These are phyloP conservation scores for Xylariaceae sp. DNA, from an alignment of 2,329 filamentous ascomycete genomes.

Conservation along the genomic window DNA sequence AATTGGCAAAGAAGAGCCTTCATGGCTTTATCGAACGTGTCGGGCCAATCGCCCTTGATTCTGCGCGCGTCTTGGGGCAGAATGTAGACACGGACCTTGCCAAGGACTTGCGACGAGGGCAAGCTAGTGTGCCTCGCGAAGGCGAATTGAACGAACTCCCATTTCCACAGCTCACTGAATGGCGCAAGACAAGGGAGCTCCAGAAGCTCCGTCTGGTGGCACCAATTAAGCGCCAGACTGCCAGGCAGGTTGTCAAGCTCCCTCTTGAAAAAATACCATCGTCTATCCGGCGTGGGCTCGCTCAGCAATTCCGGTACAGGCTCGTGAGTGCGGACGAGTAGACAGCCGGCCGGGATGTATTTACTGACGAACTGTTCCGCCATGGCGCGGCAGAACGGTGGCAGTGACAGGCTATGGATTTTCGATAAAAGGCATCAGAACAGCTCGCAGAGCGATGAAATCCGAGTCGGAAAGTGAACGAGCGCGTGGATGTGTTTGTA, in stretches of 20 bases:
- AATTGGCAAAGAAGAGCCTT: slow-evolving; percentile 46
- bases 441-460: not conserved
- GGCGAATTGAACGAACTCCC: slow-evolving; percentile 42
- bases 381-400: slow-evolving; percentile 13
- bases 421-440: not conserved
- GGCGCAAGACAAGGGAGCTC: slow-evolving; percentile 22
- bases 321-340: slow-evolving; percentile 30
- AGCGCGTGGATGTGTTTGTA: not conserved
- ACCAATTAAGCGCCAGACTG: not conserved
- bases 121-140: slow-evolving; percentile 27
- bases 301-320: slow-evolving; percentile 12
- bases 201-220: slow-evolving; percentile 28
- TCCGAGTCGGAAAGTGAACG: not conserved
- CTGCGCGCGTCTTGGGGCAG: slow-evolving; percentile 62
- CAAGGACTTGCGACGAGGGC: slow-evolving; percentile 16
- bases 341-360: slow-evolving; percentile 41
- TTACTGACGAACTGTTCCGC: slow-evolving; percentile 17
- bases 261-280: slow-evolving; percentile 31
- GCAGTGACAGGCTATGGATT: not conserved
- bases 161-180: slow-evolving; percentile 32
- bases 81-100: slow-evolving; percentile 52
- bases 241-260: slow-evolving; percentile 18
- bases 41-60: slow-evolving; percentile 45
- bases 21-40: slow-evolving; percentile 43
- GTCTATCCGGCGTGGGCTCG: slow-evolving; percentile 2